Percentiles rank a stretch among this genome's conserved stretches.
Conservation (phyloP, 768 basidiomycete species). For the Mycena crocata region DNA sequence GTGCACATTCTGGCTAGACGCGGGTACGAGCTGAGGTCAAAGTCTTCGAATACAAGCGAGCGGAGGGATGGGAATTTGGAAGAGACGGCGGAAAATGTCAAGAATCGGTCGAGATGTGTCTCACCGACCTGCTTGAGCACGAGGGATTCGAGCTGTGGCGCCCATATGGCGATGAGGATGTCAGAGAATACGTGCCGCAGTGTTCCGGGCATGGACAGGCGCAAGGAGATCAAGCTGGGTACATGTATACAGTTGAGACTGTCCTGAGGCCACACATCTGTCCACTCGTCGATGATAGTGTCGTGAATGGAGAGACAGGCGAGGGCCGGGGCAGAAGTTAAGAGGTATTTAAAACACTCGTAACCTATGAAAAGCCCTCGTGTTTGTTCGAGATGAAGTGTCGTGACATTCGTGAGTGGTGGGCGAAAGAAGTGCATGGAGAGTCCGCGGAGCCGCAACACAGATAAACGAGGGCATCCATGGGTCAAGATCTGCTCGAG, state of each 20-base stretch:
- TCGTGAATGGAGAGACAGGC: constrained; percentile 58
- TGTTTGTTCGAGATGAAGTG: constrained; percentile 60
- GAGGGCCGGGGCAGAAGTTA: constrained; percentile 45
- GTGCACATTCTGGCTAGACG: constrained; percentile 21
- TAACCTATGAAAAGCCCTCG: constrained; percentile 49
- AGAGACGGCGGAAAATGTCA: constrained; percentile 33
- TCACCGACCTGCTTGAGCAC: constrained; percentile 56
- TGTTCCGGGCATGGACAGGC: constrained; percentile 53
- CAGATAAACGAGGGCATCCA: constrained; percentile 46
- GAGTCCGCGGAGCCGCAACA: constrained; percentile 57
- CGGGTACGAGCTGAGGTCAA: constrained; percentile 40
- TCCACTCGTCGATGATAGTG: constrained; percentile 47
- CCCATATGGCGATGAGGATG: constrained; percentile 51
- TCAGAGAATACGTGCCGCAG: constrained; percentile 47
- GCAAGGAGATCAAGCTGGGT: constrained; percentile 53
- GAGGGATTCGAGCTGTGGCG: constrained; percentile 54
- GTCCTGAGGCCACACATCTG: constrained; percentile 40
- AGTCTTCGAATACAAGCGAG: constrained; percentile 54
- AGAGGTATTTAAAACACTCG: constrained; percentile 41
- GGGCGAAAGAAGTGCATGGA: constrained; percentile 55
- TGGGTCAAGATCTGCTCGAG: constrained; percentile 41
- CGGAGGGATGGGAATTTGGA: constrained; percentile 49
- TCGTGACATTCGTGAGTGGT: constrained; percentile 47
- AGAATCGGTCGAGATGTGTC: constrained; percentile 54
- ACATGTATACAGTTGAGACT: constrained; percentile 36